A percentile compares a stretch with the other conserved stretches of the same genome.
phyloP scores from a whole-genome alignment of 768 basidiomycete genomes.

The Pleurotus eryngii region DNA sequence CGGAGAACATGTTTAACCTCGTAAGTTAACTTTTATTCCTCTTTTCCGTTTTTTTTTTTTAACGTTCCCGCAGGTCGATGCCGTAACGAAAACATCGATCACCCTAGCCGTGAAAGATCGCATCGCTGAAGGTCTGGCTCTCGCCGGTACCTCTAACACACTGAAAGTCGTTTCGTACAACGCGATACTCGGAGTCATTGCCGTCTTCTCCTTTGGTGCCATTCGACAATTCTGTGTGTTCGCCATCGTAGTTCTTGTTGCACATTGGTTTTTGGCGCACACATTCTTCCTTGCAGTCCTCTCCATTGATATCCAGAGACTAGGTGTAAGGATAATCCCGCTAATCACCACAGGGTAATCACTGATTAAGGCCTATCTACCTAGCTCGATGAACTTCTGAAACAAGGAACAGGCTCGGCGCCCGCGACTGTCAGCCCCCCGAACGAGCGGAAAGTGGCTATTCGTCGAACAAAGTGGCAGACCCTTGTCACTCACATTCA shows the following conservation, averaged over 20 bases:
- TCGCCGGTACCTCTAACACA: constrained; percentile 88
- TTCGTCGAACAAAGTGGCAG: constrained; percentile 41
- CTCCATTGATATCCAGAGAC: constrained; percentile 91
- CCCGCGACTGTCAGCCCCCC: constrained; percentile 32
- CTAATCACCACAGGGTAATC: neutral
- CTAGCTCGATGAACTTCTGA: constrained; percentile 82
- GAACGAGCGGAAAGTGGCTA: constrained; percentile 28
- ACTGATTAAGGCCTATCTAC: constrained; percentile 6
- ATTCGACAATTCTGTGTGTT: constrained; percentile 93
- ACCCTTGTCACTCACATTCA: constrained; percentile 39
- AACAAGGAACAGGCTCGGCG: constrained; percentile 59
- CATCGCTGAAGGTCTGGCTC: constrained; percentile 85
- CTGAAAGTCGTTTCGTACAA: constrained; percentile 90
- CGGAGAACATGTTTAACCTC: constrained; percentile 96
- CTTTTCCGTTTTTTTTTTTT: neutral
- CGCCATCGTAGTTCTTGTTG: constrained; percentile 90
- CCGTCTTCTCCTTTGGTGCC: constrained; percentile 70
- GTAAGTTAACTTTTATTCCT: constrained; percentile 39
- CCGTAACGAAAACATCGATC: constrained; percentile 81
- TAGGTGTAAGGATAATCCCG: constrained; percentile 56
- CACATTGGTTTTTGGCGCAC: constrained; percentile 96
- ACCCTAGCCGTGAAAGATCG: constrained; percentile 86
- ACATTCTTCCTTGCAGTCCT: constrained; percentile 94
- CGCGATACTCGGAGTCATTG: constrained; percentile 70
- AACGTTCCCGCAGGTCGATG: constrained; percentile 58